These are phyloP conservation scores for Carpinus viminea DNA, from an alignment of 306 rosid genomes.

Conservation along the genomic window DNA sequence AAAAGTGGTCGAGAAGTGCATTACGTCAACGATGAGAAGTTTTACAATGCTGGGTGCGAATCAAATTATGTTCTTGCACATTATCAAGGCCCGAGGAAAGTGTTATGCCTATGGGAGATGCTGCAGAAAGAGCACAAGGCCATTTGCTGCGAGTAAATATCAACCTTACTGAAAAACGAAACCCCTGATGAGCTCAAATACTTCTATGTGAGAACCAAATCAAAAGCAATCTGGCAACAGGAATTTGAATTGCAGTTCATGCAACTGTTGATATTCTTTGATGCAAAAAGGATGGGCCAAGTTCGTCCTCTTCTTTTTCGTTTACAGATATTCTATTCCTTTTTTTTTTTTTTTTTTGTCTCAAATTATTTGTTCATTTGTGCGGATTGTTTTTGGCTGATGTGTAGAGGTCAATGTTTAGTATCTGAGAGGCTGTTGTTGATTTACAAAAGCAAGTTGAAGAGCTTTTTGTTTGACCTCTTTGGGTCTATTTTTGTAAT, in stretches of 20 bases:
- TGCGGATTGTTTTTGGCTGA: neutral
- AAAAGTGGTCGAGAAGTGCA: conserved; percentile 63
- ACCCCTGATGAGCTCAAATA: neutral
- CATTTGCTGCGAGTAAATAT: conserved; percentile 69
- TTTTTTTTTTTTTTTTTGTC: neutral
- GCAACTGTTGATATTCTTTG: neutral
- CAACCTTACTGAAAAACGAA: neutral
- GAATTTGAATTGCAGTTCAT: neutral
- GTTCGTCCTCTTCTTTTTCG: neutral
- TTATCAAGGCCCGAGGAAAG: conserved; percentile 80
- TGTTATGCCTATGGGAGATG: conserved; percentile 92
- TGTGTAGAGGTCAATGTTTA: neutral
- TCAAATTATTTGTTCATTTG: neutral
- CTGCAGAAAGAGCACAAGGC: conserved; percentile 66
- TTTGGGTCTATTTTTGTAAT: neutral
- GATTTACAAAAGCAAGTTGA: neutral
- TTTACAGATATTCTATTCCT: neutral
- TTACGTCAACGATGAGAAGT: conserved; percentile 70
- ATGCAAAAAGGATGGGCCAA: neutral
- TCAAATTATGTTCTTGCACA: conserved; percentile 77
- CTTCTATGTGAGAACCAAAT: conserved; percentile 11
- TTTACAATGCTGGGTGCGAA: conserved; percentile 83
- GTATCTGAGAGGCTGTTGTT: neutral
- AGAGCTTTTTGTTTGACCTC: neutral
- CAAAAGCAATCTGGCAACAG: neutral